Evolutionary conservation across 305 asterid species (phyloP), one percentile per base, ranked within the genome.

Genomic region (Fraxinus ornus): DNA sequence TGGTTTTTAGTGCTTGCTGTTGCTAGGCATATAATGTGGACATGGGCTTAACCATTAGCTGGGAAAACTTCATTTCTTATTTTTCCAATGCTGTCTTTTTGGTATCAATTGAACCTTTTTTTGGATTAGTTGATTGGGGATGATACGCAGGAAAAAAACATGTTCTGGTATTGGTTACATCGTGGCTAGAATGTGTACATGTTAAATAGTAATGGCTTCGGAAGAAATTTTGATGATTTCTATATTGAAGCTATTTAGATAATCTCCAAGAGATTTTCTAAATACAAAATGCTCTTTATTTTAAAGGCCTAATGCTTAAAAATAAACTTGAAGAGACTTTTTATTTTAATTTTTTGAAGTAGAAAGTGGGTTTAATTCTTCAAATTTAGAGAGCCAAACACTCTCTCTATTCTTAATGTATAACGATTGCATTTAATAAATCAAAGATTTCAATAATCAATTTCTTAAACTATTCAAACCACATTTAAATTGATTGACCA

Each of bases 91-190:
- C 7, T 10, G 35, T 24, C 19, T 4, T 66, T 62, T 26, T 66
- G 74, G 74, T 66, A 66, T 66, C 74, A 66, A 4, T 26, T 26
- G 37, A 66, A 66, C 74, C 30, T 66, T 12, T 66, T 26, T 26
- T n/a, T 28, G 32, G 74, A 66, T 33, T 66, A 66, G 74, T 66
- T 66, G 74, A 8, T 66, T 66, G 74, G 74, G 74, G 36, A 66
- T 24, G 35, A 4, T 9, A 26, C 2, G 36, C 74, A 26, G 36
- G 74, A 21, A 55, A 66, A 26, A 26, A 26, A 33, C 36, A 12
- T 26, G 74, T 66, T 26, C 36, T 28, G 35, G 35, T 66, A 24
- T 9, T 66, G 35, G 36, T 66, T 24, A 66, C 73, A 66, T 10
- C n/a, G 8, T 26, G 1, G 35, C 36, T 66, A 66, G 73, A 66